phyloP scores from a whole-genome alignment of 73 alveolate genomes.

The Symbiodinium pilosum region DNA sequence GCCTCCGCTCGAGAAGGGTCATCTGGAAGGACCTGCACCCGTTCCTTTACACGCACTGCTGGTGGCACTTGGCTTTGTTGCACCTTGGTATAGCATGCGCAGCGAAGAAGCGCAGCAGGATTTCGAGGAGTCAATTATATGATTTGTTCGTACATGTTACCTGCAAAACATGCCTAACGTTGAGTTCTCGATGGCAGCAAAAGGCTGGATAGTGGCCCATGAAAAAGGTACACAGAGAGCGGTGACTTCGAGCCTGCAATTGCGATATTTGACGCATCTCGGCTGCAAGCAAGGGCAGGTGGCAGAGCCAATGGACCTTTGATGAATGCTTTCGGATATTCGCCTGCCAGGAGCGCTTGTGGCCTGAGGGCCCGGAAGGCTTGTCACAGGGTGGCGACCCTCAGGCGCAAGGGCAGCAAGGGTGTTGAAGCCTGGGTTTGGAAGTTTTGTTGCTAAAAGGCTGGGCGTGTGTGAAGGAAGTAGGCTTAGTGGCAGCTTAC shows the following conservation, averaged over 20 bases:
- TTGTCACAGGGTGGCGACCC: conserved; percentile 60
- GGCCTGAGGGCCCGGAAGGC: conserved; percentile 90
- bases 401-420: too few species aligned
- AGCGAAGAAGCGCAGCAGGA: too few species aligned
- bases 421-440: too few species aligned
- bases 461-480: not conserved
- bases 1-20: too few species aligned
- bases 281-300: not conserved
- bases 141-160: not conserved
- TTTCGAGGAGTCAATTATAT: too few species aligned
- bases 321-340: not conserved
- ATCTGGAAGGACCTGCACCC: conserved; percentile 69
- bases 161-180: too few species aligned
- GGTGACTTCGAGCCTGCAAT: conserved; percentile 38
- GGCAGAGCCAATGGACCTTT: not conserved
- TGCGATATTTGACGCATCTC: conserved; percentile 48
- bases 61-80: conserved; percentile 93
- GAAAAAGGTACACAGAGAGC: conserved; percentile 46
- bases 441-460: not conserved
- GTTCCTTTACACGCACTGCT: conserved; percentile 73
- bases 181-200: too few species aligned
- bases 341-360: conserved; percentile 39
- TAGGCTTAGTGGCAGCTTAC: not conserved
- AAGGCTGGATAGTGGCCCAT: too few species aligned
- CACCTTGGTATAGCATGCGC: not conserved